Conservation (phyloP, 139 green algal genomes). For the Trebouxia sp. region DNA sequence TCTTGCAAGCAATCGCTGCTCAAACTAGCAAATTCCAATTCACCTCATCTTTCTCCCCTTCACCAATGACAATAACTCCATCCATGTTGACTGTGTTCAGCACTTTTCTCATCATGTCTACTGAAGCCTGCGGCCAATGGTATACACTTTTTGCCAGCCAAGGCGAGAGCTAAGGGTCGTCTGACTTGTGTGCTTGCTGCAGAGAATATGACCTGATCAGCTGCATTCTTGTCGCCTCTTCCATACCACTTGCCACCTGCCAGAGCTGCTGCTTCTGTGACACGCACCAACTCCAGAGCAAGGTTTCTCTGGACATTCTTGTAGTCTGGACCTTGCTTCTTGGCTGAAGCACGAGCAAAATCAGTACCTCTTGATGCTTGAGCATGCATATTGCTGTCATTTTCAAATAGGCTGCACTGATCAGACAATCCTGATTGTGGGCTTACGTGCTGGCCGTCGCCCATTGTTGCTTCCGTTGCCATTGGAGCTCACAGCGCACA, state of each 20-base stretch:
- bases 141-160: neutral
- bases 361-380: neutral
- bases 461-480: neutral
- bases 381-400: too few species aligned
- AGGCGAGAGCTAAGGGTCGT: neutral
- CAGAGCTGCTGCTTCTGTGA: slow-evolving; percentile 82
- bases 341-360: neutral
- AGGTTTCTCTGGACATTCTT: slow-evolving; percentile 71
- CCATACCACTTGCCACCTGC: slow-evolving; percentile 58
- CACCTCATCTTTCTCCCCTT: slow-evolving; percentile 82
- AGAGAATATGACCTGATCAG: slow-evolving; percentile 75
- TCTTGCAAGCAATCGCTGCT: neutral
- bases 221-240: slow-evolving; percentile 83
- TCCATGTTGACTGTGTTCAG: slow-evolving; percentile 71
- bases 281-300: slow-evolving; percentile 81
- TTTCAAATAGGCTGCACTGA: too few species aligned
- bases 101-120: slow-evolving; percentile 85
- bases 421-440: neutral
- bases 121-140: slow-evolving; percentile 56
- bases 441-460: neutral
- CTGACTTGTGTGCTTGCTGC: neutral
- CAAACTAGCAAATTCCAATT: neutral
- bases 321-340: slow-evolving; percentile 48
- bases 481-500: neutral
- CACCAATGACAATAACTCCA: slow-evolving; percentile 81